Conservation (phyloP, 306 rosid genomes). For the Macrotyloma uniflorum region DNA sequence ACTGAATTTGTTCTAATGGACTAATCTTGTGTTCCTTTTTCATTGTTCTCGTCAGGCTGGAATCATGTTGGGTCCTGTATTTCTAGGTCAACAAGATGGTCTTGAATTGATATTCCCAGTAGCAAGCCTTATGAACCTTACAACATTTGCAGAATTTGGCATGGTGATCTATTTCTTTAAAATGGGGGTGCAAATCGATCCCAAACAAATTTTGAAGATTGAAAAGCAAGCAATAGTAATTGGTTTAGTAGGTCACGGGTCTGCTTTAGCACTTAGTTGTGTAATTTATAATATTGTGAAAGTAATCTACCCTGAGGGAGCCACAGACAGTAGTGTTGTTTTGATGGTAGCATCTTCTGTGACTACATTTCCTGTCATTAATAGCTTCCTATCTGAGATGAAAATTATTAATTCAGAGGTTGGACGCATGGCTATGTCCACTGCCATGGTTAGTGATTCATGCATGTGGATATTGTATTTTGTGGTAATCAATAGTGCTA, state of each 20-base stretch:
- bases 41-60: constrained; percentile 31
- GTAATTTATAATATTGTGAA: not conserved
- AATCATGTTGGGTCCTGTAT: constrained; percentile 35
- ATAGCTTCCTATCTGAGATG: constrained; percentile 32
- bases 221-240: constrained; percentile 26
- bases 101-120: no score
- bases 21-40: not conserved
- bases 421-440: constrained; percentile 41
- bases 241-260: constrained; percentile 20
- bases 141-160: constrained; percentile 47
- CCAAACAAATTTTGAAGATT: not conserved
- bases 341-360: not conserved
- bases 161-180: constrained; percentile 41
- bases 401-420: constrained; percentile 42
- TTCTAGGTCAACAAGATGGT: no score
- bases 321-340: not conserved
- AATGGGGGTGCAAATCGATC: constrained; percentile 36
- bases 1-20: not conserved
- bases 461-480: constrained; percentile 24
- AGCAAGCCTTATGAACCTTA: constrained; percentile 8
- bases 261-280: not conserved
- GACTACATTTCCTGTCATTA: constrained; percentile 26
- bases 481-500: not conserved
- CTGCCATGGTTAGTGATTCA: constrained; percentile 38
- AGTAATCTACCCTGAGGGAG: not conserved